Percentiles rank a stretch among this genome's conserved stretches.
phyloP scores from a whole-genome alignment of 208 protist genomes.

The Entamoeba histolytica region DNA sequence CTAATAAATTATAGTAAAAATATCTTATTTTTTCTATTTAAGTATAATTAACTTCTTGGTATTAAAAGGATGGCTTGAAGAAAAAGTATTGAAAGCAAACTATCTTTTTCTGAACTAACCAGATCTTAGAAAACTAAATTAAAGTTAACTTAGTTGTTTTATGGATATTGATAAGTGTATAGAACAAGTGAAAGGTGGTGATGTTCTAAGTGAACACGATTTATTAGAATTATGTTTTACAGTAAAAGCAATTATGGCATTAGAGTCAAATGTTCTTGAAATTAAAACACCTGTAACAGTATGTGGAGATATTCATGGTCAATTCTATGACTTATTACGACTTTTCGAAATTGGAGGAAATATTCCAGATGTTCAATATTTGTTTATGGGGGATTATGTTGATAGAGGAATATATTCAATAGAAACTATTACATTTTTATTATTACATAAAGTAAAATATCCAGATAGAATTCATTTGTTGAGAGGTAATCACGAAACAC shows the following conservation, averaged over 20 bases:
- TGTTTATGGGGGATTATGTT: conserved; percentile 32
- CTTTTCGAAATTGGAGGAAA: conserved; percentile 79
- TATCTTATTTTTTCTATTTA: no score
- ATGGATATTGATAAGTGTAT: neutral
- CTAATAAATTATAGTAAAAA: no score
- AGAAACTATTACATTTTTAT: conserved; percentile 10
- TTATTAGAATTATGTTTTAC: neutral
- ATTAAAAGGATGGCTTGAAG: no score
- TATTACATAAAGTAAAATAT: conserved; percentile 57
- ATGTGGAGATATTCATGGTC: conserved; percentile 76
- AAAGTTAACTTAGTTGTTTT: no score
- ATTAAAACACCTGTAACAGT: conserved; percentile 66
- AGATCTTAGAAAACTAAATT: no score
- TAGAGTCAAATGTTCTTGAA: conserved; percentile 72
- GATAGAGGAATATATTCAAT: conserved; percentile 9
- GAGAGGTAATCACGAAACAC: conserved; percentile 85
- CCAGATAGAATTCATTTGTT: conserved; percentile 74
- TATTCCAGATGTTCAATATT: conserved; percentile 66
- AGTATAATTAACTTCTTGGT: no score
- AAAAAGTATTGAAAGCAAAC: no score
- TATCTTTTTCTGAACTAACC: no score
- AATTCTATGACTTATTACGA: conserved; percentile 88
- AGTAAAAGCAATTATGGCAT: conserved; percentile 39
- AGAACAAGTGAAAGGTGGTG: neutral
- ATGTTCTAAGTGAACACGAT: neutral